Evolutionary conservation across 768 basidiomycete genomes (phyloP).

Genomic region (Auriscalpium orientale): DNA sequence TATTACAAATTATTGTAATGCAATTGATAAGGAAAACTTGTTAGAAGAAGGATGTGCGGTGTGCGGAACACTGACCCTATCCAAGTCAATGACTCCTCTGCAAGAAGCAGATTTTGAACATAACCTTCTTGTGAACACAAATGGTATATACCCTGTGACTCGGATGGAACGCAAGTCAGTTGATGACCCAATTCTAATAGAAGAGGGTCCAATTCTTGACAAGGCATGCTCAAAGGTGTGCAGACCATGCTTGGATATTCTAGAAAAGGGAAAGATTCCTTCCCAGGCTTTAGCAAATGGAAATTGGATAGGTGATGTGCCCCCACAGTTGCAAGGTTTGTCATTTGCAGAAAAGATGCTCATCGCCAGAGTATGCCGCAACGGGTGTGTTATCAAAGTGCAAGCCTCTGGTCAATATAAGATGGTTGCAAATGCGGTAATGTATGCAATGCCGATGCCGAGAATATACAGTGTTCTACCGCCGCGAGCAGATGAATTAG

Average conservation of each 20-base stretch:
- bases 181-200: neutral
- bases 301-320: no score
- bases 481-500: conserved; percentile 24
- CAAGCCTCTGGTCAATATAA: conserved; percentile 14
- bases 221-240: neutral
- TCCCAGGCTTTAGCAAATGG: neutral
- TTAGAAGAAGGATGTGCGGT: no score
- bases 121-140: neutral
- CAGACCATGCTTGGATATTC: neutral
- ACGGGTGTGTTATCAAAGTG: conserved; percentile 14
- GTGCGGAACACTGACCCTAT: no score
- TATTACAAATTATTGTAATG: neutral
- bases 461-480: conserved; percentile 28
- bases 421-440: conserved; percentile 28
- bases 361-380: conserved; percentile 9
- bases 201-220: neutral
- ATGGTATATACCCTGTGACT: neutral
- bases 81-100: no score
- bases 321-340: no score
- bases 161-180: neutral
- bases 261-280: neutral
- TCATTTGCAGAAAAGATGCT: neutral
- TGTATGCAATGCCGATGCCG: conserved; percentile 24
- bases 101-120: neutral
- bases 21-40: neutral